A percentile compares a stretch with the other conserved stretches of the same genome.
These are phyloP conservation scores for Pisolithus marmoratus DNA, from an alignment of 768 basidiomycete genomes.

Conservation along the genomic window DNA sequence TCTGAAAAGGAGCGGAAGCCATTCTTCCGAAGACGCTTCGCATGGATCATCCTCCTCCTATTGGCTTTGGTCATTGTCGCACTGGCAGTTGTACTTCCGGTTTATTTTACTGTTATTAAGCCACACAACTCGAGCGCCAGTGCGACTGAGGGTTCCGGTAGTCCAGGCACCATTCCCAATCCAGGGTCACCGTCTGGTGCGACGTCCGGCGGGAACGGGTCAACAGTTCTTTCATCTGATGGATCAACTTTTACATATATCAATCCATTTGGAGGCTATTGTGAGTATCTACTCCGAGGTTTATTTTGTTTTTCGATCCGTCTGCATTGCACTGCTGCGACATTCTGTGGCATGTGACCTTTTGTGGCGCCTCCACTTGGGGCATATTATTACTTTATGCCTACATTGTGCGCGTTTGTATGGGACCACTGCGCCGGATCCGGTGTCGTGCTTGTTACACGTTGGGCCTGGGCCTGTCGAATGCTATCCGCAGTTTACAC, in stretches of 20 bases:
- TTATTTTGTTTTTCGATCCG: not conserved
- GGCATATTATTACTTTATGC: too few species aligned
- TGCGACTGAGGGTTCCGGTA: not conserved
- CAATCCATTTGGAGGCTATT: constrained; percentile 73
- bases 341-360: not conserved
- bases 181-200: constrained; percentile 7
- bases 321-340: not conserved
- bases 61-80: constrained; percentile 24
- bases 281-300: constrained; percentile 34
- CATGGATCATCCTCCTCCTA: constrained; percentile 25
- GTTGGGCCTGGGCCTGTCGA: too few species aligned
- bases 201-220: constrained; percentile 62
- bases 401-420: too few species aligned
- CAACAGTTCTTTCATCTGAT: constrained; percentile 54
- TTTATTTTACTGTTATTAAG: constrained; percentile 29
- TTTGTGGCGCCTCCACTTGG: not conserved
- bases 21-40: constrained; percentile 15
- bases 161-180: not conserved
- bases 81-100: constrained; percentile 38
- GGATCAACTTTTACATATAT: constrained; percentile 72
- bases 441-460: too few species aligned
- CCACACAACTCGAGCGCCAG: constrained; percentile 8
- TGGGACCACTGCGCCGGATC: too few species aligned
- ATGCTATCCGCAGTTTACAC: too few species aligned
- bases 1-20: constrained; percentile 13